Percentiles rank a stretch among this genome's conserved stretches.
Evolutionary conservation across 805 yeast genomes (phyloP).

Genomic region (Saccharomyces jurei): DNA sequence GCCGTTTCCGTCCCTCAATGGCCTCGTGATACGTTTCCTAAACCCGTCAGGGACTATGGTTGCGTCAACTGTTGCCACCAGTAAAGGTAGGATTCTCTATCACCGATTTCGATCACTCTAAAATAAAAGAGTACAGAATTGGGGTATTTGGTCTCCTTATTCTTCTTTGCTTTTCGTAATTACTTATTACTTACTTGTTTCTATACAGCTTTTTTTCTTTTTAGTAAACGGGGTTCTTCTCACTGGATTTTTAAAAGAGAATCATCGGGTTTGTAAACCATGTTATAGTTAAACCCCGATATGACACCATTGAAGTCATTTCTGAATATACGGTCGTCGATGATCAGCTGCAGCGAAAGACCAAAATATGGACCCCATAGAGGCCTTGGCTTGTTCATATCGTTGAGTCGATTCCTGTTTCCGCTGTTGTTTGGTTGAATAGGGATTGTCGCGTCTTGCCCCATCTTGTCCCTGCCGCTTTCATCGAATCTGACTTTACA

Average conservation of each 20-base stretch:
- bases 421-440: slow-evolving; percentile 6
- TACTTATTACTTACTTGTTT: neutral
- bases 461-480: slow-evolving; percentile 57
- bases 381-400: slow-evolving; percentile 34
- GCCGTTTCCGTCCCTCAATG: neutral
- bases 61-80: neutral
- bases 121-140: neutral
- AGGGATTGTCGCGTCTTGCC: slow-evolving; percentile 51
- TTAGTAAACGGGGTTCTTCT: neutral
- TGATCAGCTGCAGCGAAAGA: slow-evolving; percentile 46
- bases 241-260: slow-evolving; percentile 26
- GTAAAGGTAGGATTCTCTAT: neutral
- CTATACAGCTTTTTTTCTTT: neutral
- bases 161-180: neutral
- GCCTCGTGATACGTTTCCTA: neutral
- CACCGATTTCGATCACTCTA: neutral
- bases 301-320: slow-evolving; percentile 35
- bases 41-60: neutral
- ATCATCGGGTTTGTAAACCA: slow-evolving; percentile 56
- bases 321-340: slow-evolving; percentile 41
- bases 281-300: slow-evolving; percentile 55
- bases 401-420: slow-evolving; percentile 6
- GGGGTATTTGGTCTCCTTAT: neutral
- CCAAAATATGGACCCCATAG: slow-evolving; percentile 70
- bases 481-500: slow-evolving; percentile 70